phyloP scores from a whole-genome alignment of 116 monocot species.

The Cymodocea nodosa region DNA sequence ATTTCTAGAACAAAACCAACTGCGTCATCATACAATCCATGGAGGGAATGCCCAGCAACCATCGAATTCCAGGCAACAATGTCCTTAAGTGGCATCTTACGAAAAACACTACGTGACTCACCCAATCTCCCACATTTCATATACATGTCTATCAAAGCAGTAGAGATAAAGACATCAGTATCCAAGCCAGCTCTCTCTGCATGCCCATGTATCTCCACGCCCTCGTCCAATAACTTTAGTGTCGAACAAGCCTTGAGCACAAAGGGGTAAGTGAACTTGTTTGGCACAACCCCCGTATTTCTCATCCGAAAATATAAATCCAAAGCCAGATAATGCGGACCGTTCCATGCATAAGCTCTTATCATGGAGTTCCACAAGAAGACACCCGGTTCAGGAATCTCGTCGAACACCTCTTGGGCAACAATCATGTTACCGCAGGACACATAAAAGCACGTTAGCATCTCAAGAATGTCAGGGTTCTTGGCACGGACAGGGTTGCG shows the following conservation, averaged over 20 bases:
- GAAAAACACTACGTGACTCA: slow-evolving; percentile 24
- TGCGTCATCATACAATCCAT: slow-evolving; percentile 35
- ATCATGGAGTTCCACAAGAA: slow-evolving; percentile 69
- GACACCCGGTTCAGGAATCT: slow-evolving; percentile 34
- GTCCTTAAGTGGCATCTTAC: slow-evolving; percentile 27
- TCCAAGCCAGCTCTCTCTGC: slow-evolving; percentile 29
- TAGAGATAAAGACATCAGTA: slow-evolving; percentile 48
- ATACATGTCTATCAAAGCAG: slow-evolving; percentile 69
- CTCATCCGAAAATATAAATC: slow-evolving; percentile 41
- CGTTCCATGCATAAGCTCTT: slow-evolving; percentile 52
- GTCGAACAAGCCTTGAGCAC: slow-evolving; percentile 64
- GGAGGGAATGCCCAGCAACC: slow-evolving; percentile 45
- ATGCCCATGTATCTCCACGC: slow-evolving; percentile 31
- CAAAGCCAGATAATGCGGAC: slow-evolving; percentile 27
- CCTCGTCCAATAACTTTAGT: slow-evolving; percentile 33
- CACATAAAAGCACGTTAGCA: slow-evolving; percentile 21
- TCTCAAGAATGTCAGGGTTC: slow-evolving; percentile 26
- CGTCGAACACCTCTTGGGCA: slow-evolving; percentile 35
- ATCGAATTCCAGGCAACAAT: slow-evolving; percentile 69
- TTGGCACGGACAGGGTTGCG: slow-evolving; percentile 9
- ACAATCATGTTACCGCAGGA: slow-evolving; percentile 13
- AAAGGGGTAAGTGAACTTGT: slow-evolving; percentile 73
- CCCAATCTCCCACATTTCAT: slow-evolving; percentile 51
- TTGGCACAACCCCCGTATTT: slow-evolving; percentile 21
- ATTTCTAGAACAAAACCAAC: slow-evolving; percentile 29